Evolutionary conservation across 2,329 filamentous ascomycete genomes (phyloP), one percentile per base, ranked within the genome.

Genomic region (Chaetomiaceae sp.): DNA sequence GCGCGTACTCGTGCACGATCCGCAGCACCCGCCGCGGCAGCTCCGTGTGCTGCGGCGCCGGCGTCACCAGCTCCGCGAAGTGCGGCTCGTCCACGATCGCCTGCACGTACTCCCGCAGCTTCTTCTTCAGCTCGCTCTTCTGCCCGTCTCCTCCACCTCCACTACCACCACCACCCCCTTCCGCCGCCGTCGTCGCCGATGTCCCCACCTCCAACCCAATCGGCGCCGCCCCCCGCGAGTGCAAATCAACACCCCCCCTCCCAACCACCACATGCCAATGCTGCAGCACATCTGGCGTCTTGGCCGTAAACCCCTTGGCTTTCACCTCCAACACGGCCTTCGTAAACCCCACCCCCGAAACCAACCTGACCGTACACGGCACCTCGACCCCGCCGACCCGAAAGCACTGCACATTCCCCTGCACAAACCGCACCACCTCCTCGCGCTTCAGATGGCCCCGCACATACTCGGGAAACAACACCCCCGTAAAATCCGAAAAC

Each of bases 251-350:
- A 19, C 65, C 61, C 34, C 61, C 57, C 11, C 60, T n/a, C 6
- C 45, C 64, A 1, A 61, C 56, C 37, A 62, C 65, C 55, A 75
- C 53, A 48, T 76, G 75, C 68, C 70, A 76, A 52, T 79, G 76
- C 50, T 71, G 67, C 46, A 75, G 55, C 17, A 74, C 69, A 7
- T 76, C 73, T 19, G 59, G 53, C 5, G 68, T 66, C 53, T 68
- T 70, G 12, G 75, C 65, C 3, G 69, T 71, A 58, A 79, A 79
- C 59, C 77, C 74, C 48, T 70, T 72, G 42, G 73, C 75, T 11
- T 65, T 62, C 24, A 79, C 54, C n/a, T 67, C 65, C 41, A 80
- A 59, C 37, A 50, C 48, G 1, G 36, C 68, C 0, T 69, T 64
- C 10, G 59, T 56, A 53, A 79, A 76, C 1, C 60, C 54, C 1